A percentile compares a stretch with the other conserved stretches of the same genome.
Conservation (phyloP, 2,329 filamentous ascomycete genomes). For the Penicillium sp. region DNA sequence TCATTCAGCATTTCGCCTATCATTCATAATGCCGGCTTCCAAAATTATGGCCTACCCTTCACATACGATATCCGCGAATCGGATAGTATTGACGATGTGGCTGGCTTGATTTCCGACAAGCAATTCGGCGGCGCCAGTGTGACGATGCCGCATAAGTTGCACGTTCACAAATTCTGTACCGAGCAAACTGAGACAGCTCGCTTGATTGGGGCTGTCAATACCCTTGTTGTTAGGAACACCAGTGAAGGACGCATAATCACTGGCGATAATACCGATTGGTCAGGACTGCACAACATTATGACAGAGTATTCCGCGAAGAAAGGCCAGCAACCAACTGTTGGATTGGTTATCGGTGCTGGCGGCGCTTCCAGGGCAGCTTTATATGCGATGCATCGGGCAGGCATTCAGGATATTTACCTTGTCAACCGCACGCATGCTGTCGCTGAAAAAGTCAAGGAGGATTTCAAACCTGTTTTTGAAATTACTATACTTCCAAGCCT, state of each 20-base stretch:
- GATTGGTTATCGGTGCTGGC: constrained; percentile 48
- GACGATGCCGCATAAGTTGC: constrained; percentile 53
- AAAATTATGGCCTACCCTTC: constrained; percentile 12
- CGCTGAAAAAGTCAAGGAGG: constrained; percentile 15
- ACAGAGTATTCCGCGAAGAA: constrained; percentile 13
- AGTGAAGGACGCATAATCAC: constrained; percentile 28
- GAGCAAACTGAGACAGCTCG: constrained; percentile 40
- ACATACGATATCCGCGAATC: constrained; percentile 30
- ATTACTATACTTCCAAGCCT: constrained; percentile 11
- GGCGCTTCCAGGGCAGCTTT: constrained; percentile 49
- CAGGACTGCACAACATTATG: constrained; percentile 42
- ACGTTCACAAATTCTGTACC: constrained; percentile 43
- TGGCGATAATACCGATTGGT: constrained; percentile 52
- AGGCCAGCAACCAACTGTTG: constrained; percentile 25
- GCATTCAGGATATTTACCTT: constrained; percentile 40
- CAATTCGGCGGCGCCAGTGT: constrained; percentile 40
- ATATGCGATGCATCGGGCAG: constrained; percentile 38
- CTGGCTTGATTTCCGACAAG: constrained; percentile 32
- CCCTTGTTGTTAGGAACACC: constrained; percentile 15
- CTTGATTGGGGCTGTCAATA: constrained; percentile 41
- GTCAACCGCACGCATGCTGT: constrained; percentile 34
- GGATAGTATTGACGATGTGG: constrained; percentile 40
- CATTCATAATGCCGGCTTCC: constrained; percentile 22
- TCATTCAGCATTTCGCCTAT: constrained; percentile 23
- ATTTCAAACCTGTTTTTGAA: constrained; percentile 11